A percentile compares a stretch with the other conserved stretches of the same genome.
These are phyloP conservation scores for Colletotrichum musae DNA, from an alignment of 2,329 filamentous ascomycete genomes.

Conservation along the genomic window DNA sequence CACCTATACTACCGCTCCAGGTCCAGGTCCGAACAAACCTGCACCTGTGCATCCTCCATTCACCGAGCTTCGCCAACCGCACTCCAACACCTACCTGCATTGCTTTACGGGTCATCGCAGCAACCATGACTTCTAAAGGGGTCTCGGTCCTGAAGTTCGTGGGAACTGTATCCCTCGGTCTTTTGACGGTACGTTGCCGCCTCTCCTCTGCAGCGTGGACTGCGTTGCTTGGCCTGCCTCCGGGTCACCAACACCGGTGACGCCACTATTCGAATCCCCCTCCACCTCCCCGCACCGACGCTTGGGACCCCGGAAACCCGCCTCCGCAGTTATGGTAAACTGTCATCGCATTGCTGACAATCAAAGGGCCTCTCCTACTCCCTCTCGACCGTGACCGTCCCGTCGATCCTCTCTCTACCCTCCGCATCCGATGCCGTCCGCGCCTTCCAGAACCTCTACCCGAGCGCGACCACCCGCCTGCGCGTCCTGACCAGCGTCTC, in stretches of 20 bases:
- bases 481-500: slow-evolving; percentile 78
- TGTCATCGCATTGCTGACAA: slow-evolving; percentile 1
- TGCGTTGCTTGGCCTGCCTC: slow-evolving; percentile 7
- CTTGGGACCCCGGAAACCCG: slow-evolving; percentile 3
- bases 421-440: slow-evolving; percentile 79
- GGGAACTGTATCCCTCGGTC: slow-evolving; percentile 88
- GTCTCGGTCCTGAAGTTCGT: slow-evolving; percentile 91
- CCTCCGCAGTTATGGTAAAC: not conserved
- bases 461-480: slow-evolving; percentile 75
- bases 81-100: not conserved
- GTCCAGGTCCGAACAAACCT: slow-evolving; percentile 11
- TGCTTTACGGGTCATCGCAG: slow-evolving; percentile 23
- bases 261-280: slow-evolving; percentile 35
- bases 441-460: slow-evolving; percentile 78
- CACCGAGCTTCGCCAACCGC: not conserved
- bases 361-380: slow-evolving; percentile 89
- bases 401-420: slow-evolving; percentile 84
- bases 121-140: slow-evolving; percentile 75
- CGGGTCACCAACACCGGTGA: slow-evolving; percentile 32
- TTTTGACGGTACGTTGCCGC: slow-evolving; percentile 80
- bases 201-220: not conserved
- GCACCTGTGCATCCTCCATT: slow-evolving; percentile 22
- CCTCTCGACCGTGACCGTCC: slow-evolving; percentile 82
- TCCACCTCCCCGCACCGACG: slow-evolving; percentile 34
- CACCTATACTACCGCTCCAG: not conserved